Percentiles rank a stretch among this genome's conserved stretches.
Conservation (phyloP, 768 basidiomycete genomes). For the Fomitopsis serialis region DNA sequence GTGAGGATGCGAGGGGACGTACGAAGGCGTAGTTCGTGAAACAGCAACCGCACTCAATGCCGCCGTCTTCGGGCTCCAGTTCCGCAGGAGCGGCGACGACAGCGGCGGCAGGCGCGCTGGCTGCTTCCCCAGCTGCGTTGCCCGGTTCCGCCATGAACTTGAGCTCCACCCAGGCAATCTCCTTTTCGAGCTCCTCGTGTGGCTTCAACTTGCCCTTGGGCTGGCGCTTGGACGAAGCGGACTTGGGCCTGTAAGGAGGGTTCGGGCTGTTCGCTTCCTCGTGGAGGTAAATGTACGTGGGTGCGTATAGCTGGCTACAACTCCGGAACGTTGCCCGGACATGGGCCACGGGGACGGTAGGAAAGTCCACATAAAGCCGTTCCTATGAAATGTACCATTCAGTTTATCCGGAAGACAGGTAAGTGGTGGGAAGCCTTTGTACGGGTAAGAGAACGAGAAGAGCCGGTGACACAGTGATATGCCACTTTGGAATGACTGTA, state of each 20-base stretch:
- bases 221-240: slow-evolving; percentile 27
- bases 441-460: too few relatives aligned
- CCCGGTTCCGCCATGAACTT: slow-evolving; percentile 25
- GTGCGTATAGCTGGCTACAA: slow-evolving; percentile 53
- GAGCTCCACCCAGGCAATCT: slow-evolving; percentile 40
- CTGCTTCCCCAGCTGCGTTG: neutral
- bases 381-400: slow-evolving; percentile 26
- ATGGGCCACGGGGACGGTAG: slow-evolving; percentile 48
- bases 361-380: slow-evolving; percentile 53
- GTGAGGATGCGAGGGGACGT: slow-evolving; percentile 23
- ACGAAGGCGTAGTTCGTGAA: slow-evolving; percentile 71
- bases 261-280: slow-evolving; percentile 29
- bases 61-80: slow-evolving; percentile 38
- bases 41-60: slow-evolving; percentile 87
- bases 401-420: slow-evolving; percentile 1
- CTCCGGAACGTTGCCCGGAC: slow-evolving; percentile 38
- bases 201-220: slow-evolving; percentile 36
- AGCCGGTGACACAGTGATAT: too few relatives aligned
- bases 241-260: slow-evolving; percentile 32
- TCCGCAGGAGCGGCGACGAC: slow-evolving; percentile 25
- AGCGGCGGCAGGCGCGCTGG: neutral
- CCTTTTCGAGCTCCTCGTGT: slow-evolving; percentile 35
- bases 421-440: too few relatives aligned
- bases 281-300: slow-evolving; percentile 50
- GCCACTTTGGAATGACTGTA: too few relatives aligned